phyloP scores from a whole-genome alignment of 495 filamentous ascomycete genomes.

The Penicillium goetzii region DNA sequence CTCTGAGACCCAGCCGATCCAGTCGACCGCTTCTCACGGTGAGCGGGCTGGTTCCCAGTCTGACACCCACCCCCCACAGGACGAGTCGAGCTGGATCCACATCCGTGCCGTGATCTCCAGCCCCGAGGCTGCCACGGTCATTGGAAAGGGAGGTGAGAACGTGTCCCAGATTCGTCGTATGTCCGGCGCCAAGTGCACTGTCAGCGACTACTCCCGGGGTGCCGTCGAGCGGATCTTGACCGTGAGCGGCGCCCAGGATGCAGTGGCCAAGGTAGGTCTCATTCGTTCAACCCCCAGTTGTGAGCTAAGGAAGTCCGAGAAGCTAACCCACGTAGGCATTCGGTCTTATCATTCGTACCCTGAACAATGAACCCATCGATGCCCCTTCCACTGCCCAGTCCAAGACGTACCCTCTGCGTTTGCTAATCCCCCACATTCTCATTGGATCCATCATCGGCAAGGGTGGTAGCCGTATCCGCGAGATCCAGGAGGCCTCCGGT shows the following conservation, averaged over 20 bases:
- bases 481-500: conserved; percentile 97
- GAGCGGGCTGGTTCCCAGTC: conserved; percentile 56
- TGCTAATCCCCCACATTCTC: conserved; percentile 93
- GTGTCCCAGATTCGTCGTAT: conserved; percentile 90
- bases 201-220: conserved; percentile 95
- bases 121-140: conserved; percentile 94
- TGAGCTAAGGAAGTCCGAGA: not conserved
- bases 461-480: conserved; percentile 89
- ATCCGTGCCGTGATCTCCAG: conserved; percentile 95
- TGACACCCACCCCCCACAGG: conserved; percentile 61
- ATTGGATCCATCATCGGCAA: conserved; percentile 99
- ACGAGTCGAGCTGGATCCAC: conserved; percentile 96
- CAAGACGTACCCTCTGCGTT: conserved; percentile 94
- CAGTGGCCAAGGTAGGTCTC: conserved; percentile 85
- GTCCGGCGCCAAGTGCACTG: conserved; percentile 95
- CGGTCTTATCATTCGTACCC: conserved; percentile 93
- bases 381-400: conserved; percentile 86
- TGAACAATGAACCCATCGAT: conserved; percentile 93
- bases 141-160: conserved; percentile 98
- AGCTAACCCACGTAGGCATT: conserved; percentile 69
- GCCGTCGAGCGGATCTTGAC: conserved; percentile 97
- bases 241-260: conserved; percentile 92
- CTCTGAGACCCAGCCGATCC: conserved; percentile 62
- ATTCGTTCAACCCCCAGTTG: conserved; percentile 7
- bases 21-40: conserved; percentile 63